Base-by-base conservation (phyloP, 2,329 filamentous ascomycete species). In the Rhinocladiella similis region DNA sequence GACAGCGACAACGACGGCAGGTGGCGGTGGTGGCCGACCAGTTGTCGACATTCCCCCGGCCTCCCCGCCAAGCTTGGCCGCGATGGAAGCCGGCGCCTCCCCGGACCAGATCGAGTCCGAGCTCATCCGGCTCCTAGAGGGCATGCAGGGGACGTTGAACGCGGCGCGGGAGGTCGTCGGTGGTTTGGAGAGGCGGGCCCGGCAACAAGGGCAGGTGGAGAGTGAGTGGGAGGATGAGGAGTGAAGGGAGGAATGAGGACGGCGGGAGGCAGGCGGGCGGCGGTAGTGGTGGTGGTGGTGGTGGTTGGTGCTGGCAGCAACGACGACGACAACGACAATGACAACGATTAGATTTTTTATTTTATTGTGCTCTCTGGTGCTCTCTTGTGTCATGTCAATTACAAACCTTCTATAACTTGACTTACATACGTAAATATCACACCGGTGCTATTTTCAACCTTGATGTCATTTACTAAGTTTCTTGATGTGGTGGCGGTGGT, bases 111-210 rank as follows among this genome's bases (percentile, higher is more conserved):
- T 77, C 13, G 65, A 69, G 5, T 67, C 65, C 3, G 75, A 78
- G 59, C 61, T 78, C 53, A 71, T 74, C 57, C 65, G 75, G 20
- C 58, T 78, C 47, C 63, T 78, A 6, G 70, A 67, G 29, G 70
- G 72, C 47, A 72, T 77, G 54, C 60, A 74, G 38, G 68, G 68
- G 54, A 72, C 72, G 7, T 63, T 77, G 18, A 67, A 67, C 4
- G 70, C 69, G 1, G 73, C 73, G 9, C 69, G 69, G 3, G 68
- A 74, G 54, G 70, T 72, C 14, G 59, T 65, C 14, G 57, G 61
- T 13, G 57, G 58, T 7, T 46, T 59, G 29, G 61, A 58, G 46
- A 56, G 58, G 29, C 52, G 60, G 16, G 46, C 10, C 19, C 14
- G 52, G 45, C 42, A 35, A 27, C 25, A 54, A 35, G 46, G 25